phyloP scores from a whole-genome alignment of 1,284 basidiomycete species.

The Tilletia setariae region DNA sequence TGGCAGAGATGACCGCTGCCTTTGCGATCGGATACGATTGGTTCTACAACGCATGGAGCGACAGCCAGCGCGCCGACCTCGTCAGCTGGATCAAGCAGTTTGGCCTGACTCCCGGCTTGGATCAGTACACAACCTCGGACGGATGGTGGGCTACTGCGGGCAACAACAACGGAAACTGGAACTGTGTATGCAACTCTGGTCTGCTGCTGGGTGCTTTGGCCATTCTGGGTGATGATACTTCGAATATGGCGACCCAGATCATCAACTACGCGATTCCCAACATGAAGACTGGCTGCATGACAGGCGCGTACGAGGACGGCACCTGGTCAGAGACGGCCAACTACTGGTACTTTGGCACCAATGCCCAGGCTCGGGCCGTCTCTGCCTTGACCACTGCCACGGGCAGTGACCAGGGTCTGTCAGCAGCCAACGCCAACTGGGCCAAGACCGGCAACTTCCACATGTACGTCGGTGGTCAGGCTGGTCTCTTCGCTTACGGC shows the following conservation, averaged over 20 bases:
- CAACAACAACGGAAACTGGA: conserved; percentile 77
- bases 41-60: conserved; percentile 79
- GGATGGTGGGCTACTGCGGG: conserved; percentile 58
- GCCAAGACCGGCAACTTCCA: conserved; percentile 78
- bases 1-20: conserved; percentile 71
- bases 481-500: conserved; percentile 84
- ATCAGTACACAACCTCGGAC: conserved; percentile 46
- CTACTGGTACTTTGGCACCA: conserved; percentile 65
- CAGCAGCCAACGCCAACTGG: conserved; percentile 60
- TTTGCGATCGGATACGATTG: conserved; percentile 83
- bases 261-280: conserved; percentile 73
- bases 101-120: conserved; percentile 63
- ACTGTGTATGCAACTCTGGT: conserved; percentile 92
- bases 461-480: conserved; percentile 81
- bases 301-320: conserved; percentile 67
- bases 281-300: conserved; percentile 75
- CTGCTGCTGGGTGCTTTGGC: conserved; percentile 84
- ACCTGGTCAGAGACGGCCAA: conserved; percentile 91
- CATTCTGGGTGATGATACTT: conserved; percentile 61
- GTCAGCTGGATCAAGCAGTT: conserved; percentile 72
- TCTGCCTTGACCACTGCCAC: conserved; percentile 79
- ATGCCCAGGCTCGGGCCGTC: conserved; percentile 83
- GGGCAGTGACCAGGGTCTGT: conserved; percentile 74
- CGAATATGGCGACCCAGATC: conserved; percentile 53
- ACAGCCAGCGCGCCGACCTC: conserved; percentile 70